Evolutionary conservation across 495 filamentous ascomycete species (phyloP).

Genomic region (Penicillium crystallinum): DNA sequence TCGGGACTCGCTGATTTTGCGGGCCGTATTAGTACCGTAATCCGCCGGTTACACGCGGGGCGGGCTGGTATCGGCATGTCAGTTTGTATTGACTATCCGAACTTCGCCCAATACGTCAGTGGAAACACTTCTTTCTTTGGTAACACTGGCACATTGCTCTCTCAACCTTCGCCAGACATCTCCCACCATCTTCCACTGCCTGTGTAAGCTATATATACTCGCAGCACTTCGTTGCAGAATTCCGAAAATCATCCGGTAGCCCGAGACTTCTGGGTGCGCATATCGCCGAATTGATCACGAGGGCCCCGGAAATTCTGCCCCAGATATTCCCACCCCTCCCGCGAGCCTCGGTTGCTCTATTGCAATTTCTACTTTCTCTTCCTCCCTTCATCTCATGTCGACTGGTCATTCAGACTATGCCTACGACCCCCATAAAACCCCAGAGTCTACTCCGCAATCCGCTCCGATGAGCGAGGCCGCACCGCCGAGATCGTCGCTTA

Average conservation of each 20-base stretch:
- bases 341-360: constrained; percentile 17
- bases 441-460: constrained; percentile 18
- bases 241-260: constrained; percentile 30
- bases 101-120: constrained; percentile 20
- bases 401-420: constrained; percentile 29
- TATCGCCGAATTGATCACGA: constrained; percentile 30
- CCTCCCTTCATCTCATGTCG: constrained; percentile 25
- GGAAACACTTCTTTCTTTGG: constrained; percentile 10
- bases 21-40: constrained; percentile 12
- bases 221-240: constrained; percentile 10
- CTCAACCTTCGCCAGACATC: not conserved
- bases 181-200: not conserved
- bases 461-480: constrained; percentile 35
- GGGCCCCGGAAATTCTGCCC: constrained; percentile 15
- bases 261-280: constrained; percentile 23
- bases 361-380: constrained; percentile 4
- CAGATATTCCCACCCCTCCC: constrained; percentile 13
- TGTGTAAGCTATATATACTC: not conserved
- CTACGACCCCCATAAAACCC: constrained; percentile 10
- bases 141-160: constrained; percentile 3
- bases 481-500: constrained; percentile 23
- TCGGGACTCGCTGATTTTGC: constrained; percentile 15
- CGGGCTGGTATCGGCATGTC: constrained; percentile 38
- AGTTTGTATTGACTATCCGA: constrained; percentile 22
- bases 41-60: constrained; percentile 17